Conservation (phyloP, 306 rosid genomes). For the Sicyos edulis region DNA sequence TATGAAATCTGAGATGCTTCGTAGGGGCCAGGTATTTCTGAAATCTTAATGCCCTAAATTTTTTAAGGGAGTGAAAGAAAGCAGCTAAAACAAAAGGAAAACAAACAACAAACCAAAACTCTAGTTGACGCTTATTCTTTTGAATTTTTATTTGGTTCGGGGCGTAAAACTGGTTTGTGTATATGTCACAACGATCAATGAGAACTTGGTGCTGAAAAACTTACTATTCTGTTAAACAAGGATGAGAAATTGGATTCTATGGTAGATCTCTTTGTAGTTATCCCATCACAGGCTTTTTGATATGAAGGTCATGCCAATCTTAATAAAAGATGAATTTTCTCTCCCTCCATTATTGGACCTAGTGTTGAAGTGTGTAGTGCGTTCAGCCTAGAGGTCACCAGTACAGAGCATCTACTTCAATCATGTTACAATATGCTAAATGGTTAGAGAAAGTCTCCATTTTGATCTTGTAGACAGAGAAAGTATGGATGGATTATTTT, state of each 20-base stretch:
- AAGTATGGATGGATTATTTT: not conserved
- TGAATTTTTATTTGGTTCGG: not conserved
- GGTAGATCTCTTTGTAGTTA: slow-evolving; percentile 1
- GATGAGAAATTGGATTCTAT: not conserved
- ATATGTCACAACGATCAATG: not conserved
- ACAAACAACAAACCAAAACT: not conserved
- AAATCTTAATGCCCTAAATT: slow-evolving; percentile 3
- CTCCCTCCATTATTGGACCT: not conserved
- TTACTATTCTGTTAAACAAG: not conserved
- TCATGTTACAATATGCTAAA: not conserved
- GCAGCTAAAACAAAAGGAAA: too few relatives aligned
- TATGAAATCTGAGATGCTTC: too few relatives aligned
- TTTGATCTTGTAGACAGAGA: slow-evolving; percentile 5
- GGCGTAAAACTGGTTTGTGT: not conserved
- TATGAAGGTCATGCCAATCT: slow-evolving; percentile 1
- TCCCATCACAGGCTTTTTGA: not conserved
- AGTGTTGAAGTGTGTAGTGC: not conserved
- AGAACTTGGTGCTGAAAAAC: too few relatives aligned
- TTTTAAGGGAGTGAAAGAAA: not conserved
- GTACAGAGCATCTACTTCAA: slow-evolving; percentile 9
- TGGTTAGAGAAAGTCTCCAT: not conserved
- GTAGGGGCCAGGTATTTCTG: slow-evolving; percentile 39
- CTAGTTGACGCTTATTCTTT: not conserved
- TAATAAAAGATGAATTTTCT: not conserved
- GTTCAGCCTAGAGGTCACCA: not conserved